Evolutionary conservation across 2,329 filamentous ascomycete genomes (phyloP), one percentile per base, ranked within the genome.

Genomic region (Leptodontidium sp.): DNA sequence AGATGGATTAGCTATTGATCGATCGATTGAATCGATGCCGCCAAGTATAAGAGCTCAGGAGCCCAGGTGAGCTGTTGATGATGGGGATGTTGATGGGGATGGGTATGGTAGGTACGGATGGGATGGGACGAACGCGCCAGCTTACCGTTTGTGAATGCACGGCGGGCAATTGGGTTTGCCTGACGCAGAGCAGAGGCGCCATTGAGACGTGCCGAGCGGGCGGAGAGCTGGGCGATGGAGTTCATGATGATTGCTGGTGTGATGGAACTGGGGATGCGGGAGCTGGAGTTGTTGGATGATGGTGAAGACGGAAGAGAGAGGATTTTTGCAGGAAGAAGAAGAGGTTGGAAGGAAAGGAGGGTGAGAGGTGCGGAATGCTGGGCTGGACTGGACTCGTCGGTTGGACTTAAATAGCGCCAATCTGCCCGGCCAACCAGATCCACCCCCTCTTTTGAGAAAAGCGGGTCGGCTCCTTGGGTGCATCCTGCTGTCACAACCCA

Each of bases 131-230:
- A 57, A 57, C 35, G 45, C 21, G 32, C 29, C 50, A 55, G 21
- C 70, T 47, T 71, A 74, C 73, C 73, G 69, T 72, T 75, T 65
- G 72, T 74, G 71, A 75, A 73, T 15, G 73, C 72, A 49, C 73
- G 72, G 68, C 71, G 72, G 68, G 71, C 71, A 47, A 74, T 73
- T 70, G 72, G 70, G 65, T 69, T 73, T 66, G 66, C 70, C 63
- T 72, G 72, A 57, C 70, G 70, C 50, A 73, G 50, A 61, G 67
- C 66, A n/a, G 68, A 69, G 45, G 69, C 65, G 65, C 72, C 72
- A 73, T 72, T 74, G 73, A 73, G 62, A 67, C 73, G 73, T 66
- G 70, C 68, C 32, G 72, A 67, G 70, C 73, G 72, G 70, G 69
- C 65, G 35, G 71, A 65, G 66, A 73, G 62, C 58, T 74, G 71